A percentile compares a stretch with the other conserved stretches of the same genome.
phyloP scores from a whole-genome alignment of 2,329 filamentous ascomycete species.

The Calonectria hongkongensis region DNA sequence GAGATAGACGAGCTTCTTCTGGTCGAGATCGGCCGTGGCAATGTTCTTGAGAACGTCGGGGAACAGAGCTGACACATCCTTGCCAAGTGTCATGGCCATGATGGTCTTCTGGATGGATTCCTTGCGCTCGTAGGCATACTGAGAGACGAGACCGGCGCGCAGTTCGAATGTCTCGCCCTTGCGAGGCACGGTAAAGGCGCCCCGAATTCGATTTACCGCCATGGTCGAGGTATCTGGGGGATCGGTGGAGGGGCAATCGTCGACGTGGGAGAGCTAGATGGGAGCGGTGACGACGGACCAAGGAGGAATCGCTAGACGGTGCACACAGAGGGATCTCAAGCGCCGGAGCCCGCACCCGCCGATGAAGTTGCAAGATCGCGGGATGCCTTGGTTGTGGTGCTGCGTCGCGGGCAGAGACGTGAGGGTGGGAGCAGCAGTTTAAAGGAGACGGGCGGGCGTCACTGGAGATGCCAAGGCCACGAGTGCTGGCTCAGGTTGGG shows the following conservation, averaged over 20 bases:
- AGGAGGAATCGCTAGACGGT: slow-evolving; percentile 39
- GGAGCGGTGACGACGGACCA: slow-evolving; percentile 50
- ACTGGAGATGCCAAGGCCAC: slow-evolving; percentile 53
- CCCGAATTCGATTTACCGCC: slow-evolving; percentile 97
- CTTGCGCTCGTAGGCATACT: slow-evolving; percentile 99
- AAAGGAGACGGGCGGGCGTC: slow-evolving; percentile 49
- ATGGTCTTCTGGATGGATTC: slow-evolving; percentile 99
- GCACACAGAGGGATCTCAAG: slow-evolving; percentile 43
- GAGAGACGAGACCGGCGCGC: slow-evolving; percentile 94
- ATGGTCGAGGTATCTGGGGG: slow-evolving; percentile 69
- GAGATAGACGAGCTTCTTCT: slow-evolving; percentile 99
- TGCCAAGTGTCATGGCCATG: slow-evolving; percentile 99
- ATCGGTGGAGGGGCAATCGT: slow-evolving; percentile 28
- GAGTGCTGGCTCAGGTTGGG: slow-evolving; percentile 41
- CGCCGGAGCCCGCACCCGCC: slow-evolving; percentile 47
- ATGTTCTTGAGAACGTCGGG: slow-evolving; percentile 99
- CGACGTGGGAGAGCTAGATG: slow-evolving; percentile 35
- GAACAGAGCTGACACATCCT: slow-evolving; percentile 97
- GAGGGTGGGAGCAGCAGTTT: slow-evolving; percentile 44
- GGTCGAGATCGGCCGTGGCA: slow-evolving; percentile 93
- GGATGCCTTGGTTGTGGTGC: slow-evolving; percentile 37
- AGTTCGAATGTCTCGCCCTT: slow-evolving; percentile 99
- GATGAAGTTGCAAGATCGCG: slow-evolving; percentile 37
- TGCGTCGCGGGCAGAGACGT: slow-evolving; percentile 40
- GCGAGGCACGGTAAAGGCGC: slow-evolving; percentile 92